Conservation (phyloP, 345 rosid genomes). For the Schrenkiella parvula region DNA sequence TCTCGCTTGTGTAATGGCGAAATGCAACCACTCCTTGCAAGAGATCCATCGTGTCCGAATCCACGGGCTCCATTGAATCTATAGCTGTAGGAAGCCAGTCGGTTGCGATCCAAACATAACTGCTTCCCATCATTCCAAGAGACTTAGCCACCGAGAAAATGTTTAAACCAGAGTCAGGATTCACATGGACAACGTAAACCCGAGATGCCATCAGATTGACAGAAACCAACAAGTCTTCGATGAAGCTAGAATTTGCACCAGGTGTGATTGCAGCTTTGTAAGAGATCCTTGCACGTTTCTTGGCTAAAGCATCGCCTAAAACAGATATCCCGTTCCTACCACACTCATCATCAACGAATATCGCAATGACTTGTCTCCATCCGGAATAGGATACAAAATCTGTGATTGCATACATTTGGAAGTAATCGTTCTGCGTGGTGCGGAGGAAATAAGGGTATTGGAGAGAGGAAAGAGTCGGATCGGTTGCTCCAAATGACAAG, state of each 20-base stretch:
- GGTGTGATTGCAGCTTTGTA: slow-evolving; percentile 74
- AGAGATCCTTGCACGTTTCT: slow-evolving; percentile 65
- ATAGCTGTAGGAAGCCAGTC: slow-evolving; percentile 86
- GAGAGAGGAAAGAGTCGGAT: slow-evolving; percentile 56
- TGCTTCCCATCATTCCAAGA: slow-evolving; percentile 62
- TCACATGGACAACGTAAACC: slow-evolving; percentile 84
- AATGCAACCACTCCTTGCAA: slow-evolving; percentile 89
- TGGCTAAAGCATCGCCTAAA: slow-evolving; percentile 74
- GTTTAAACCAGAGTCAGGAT: slow-evolving; percentile 78
- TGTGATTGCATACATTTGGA: slow-evolving; percentile 83
- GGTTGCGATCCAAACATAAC: slow-evolving; percentile 96
- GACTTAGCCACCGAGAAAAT: slow-evolving; percentile 67
- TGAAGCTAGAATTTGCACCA: slow-evolving; percentile 41
- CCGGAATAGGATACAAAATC: slow-evolving; percentile 52
- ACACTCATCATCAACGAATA: slow-evolving; percentile 89
- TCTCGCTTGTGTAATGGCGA: slow-evolving; percentile 74
- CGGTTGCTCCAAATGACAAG: slow-evolving; percentile 69
- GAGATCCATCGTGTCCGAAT: slow-evolving; percentile 46
- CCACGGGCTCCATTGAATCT: slow-evolving; percentile 51
- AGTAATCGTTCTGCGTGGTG: slow-evolving; percentile 62
- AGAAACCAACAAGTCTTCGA: slow-evolving; percentile 52
- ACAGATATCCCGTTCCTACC: slow-evolving; percentile 77
- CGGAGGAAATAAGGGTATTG: slow-evolving; percentile 68
- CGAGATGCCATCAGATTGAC: slow-evolving; percentile 84
- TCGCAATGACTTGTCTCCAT: slow-evolving; percentile 87